A percentile compares a stretch with the other conserved stretches of the same genome.
phyloP scores from a whole-genome alignment of 2,329 filamentous ascomycete genomes.

The Stagonosporopsis cucurbitacearum region DNA sequence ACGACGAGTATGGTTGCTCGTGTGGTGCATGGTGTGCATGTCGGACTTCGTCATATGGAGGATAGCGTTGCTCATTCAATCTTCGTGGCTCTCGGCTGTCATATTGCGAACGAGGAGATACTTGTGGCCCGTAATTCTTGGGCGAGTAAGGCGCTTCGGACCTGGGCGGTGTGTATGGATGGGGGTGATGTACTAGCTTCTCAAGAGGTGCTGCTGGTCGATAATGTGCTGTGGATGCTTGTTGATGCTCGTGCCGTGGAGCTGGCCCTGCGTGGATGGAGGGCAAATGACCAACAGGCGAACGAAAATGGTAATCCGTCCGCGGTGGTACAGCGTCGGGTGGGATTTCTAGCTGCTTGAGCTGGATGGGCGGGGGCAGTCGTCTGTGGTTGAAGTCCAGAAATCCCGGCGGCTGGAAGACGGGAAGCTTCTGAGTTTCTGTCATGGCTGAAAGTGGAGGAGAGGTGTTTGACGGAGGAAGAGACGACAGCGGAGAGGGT shows the following conservation, averaged over 20 bases:
- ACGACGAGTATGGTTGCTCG: constrained; percentile 42
- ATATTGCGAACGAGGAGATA: constrained; percentile 47
- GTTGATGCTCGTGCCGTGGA: constrained; percentile 39
- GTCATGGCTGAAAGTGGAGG: constrained; percentile 51
- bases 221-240: constrained; percentile 31
- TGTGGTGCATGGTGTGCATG: constrained; percentile 36
- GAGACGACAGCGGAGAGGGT: constrained; percentile 50
- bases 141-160: constrained; percentile 51
- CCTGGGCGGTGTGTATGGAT: constrained; percentile 49
- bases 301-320: constrained; percentile 48
- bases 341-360: constrained; percentile 50
- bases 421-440: constrained; percentile 53
- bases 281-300: constrained; percentile 47
- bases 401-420: constrained; percentile 51
- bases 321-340: constrained; percentile 47
- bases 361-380: constrained; percentile 50
- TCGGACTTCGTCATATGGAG: constrained; percentile 43
- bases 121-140: constrained; percentile 47
- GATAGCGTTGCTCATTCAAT: constrained; percentile 40
- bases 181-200: constrained; percentile 44
- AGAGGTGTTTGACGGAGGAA: constrained; percentile 49
- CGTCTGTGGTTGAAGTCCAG: constrained; percentile 49
- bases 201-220: constrained; percentile 43
- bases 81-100: constrained; percentile 38
- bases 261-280: constrained; percentile 46